Base-by-base conservation (phyloP, 2,329 filamentous ascomycete genomes). In the Alternaria angustiovoidea region DNA sequence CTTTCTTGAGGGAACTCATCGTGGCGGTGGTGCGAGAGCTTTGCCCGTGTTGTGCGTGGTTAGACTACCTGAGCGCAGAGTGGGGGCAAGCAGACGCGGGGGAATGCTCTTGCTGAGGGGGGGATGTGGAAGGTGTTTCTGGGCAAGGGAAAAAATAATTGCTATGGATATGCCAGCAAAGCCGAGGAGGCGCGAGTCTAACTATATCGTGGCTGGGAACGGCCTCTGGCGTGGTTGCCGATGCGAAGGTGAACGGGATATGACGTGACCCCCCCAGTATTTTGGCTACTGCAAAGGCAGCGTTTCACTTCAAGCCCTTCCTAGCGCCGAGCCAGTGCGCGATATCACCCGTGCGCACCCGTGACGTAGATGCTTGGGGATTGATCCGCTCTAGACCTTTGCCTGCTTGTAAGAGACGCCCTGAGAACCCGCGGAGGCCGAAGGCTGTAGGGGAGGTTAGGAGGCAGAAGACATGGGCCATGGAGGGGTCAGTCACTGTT, bases 1-100 rank as follows among this genome's bases (percentile, higher is more conserved):
- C 81, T 70, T 82, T 83, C 68, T 83, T 83, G 65, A 83, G 79
- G 54, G 81, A 79, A 64, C 73, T 69, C 69, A 63, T 70, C 60
- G 46, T 11, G 30, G 46, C 5, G 9, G 53, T 63, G 57, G 48
- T 59, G 62, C 64, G 63, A 61, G 46, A 63, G 68, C 68, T 66
- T 57, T 69, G 61, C 68, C 69, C 68, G 56, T 52, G 59, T 54
- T 52, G 61, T 68, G 67, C 58, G 54, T 68, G 66, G 65, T 65
- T 66, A 68, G 69, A 70, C 68, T 68, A 69, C 66, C 68, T 66
- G 34, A 62, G 58, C 65, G 64, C 69, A 69, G 62, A 56, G 67
- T 63, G 69, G 69, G 46, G 67, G 68, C 67, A 71, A 68, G 68
- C 68, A 44, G 65, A 63, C 67, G 61, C 66, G 55, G 54, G 54